Conservation (phyloP, 768 basidiomycete genomes). For the Podaxis sp. region DNA sequence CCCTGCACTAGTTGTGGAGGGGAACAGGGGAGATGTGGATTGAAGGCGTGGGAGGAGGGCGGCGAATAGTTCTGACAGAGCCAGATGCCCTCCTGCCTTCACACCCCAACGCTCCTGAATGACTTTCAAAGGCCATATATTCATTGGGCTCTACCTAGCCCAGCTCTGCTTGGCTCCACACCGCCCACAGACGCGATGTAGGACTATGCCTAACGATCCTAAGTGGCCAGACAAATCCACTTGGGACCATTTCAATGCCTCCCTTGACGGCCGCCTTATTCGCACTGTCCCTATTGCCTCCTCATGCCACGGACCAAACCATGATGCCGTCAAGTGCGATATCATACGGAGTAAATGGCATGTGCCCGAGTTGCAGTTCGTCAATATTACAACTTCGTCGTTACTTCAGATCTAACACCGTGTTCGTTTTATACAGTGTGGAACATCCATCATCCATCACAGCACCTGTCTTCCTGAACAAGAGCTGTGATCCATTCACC, state of each 20-base stretch:
- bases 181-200: neutral
- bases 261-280: conserved; percentile 17
- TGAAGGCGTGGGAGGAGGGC: no score
- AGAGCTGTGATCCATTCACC: conserved; percentile 21
- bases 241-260: conserved; percentile 17
- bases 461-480: conserved; percentile 17
- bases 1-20: no score
- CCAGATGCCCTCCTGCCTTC: no score
- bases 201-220: conserved; percentile 13
- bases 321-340: conserved; percentile 1
- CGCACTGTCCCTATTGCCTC: conserved; percentile 12
- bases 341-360: conserved; percentile 7
- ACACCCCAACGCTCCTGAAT: neutral
- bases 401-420: neutral
- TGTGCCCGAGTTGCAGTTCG: conserved; percentile 1
- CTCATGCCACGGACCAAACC: conserved; percentile 3
- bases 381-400: neutral
- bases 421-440: neutral
- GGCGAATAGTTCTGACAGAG: no score
- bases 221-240: conserved; percentile 12
- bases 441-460: conserved; percentile 5
- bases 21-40: no score
- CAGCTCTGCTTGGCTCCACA: neutral
- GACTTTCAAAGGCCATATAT: neutral
- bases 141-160: neutral